Evolutionary conservation across 169 alveolate genomes (phyloP).

Genomic region (Cryptosporidium ubiquitum): DNA sequence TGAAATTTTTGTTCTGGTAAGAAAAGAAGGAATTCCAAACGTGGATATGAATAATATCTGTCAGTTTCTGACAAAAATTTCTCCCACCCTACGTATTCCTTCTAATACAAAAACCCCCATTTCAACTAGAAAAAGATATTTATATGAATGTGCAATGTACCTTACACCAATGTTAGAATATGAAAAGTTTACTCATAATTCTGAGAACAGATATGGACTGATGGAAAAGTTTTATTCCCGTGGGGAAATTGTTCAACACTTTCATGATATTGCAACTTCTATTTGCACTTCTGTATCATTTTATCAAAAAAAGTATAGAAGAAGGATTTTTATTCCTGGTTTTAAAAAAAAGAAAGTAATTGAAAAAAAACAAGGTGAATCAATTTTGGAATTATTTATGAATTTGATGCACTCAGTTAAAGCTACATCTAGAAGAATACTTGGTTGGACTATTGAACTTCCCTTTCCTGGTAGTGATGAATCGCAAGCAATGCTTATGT

Average conservation of each 20-base stretch:
- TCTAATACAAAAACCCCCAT: background rate
- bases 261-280: slow-evolving; percentile 17
- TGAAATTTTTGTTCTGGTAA: slow-evolving; percentile 35
- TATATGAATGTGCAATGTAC: slow-evolving; percentile 14
- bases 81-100: slow-evolving; percentile 19
- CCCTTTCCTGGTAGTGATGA: slow-evolving; percentile 73
- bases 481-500: slow-evolving; percentile 50
- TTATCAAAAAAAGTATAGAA: slow-evolving; percentile 9
- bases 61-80: slow-evolving; percentile 18
- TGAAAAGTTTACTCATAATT: background rate
- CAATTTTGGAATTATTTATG: slow-evolving; percentile 48
- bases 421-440: slow-evolving; percentile 28
- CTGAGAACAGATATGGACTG: background rate
- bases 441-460: slow-evolving; percentile 61
- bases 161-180: slow-evolving; percentile 51
- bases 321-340: slow-evolving; percentile 3
- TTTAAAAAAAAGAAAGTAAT: slow-evolving; percentile 24
- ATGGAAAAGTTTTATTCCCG: slow-evolving; percentile 19
- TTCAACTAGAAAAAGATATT: slow-evolving; percentile 2
- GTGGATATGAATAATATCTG: slow-evolving; percentile 16
- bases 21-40: slow-evolving; percentile 54
- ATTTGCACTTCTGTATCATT: slow-evolving; percentile 39
- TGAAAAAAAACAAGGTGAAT: slow-evolving; percentile 42
- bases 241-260: background rate
- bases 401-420: slow-evolving; percentile 39